phyloP scores from a whole-genome alignment of 352 stramenopile species.

The Phytophthora parvispora region DNA sequence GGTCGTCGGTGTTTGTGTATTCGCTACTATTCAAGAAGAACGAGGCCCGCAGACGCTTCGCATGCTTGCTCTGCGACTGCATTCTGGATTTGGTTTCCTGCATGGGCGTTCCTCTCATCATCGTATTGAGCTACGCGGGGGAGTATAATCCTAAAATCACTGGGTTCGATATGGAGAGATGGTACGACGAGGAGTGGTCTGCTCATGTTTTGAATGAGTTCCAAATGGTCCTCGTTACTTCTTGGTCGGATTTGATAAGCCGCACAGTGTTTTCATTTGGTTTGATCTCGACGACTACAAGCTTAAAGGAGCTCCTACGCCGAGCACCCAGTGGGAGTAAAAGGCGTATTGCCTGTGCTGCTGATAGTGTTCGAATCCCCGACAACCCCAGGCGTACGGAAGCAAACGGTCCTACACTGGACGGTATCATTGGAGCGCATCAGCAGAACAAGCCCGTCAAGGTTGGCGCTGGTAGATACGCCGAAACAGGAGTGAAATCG shows the following conservation, averaged over 20 bases:
- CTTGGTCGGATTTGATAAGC: conserved; percentile 19
- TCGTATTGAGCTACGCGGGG: conserved; percentile 8
- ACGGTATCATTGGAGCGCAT: conserved; percentile 1
- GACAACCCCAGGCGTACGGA: not conserved
- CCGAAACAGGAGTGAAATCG: not conserved
- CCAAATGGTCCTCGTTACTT: conserved; percentile 23
- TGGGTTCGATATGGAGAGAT: conserved; percentile 7
- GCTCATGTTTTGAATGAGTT: conserved; percentile 24
- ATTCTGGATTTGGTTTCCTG: conserved; percentile 23
- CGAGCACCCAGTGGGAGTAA: not conserved
- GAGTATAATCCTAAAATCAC: conserved; percentile 3
- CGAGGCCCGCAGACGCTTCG: conserved; percentile 8
- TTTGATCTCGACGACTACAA: conserved; percentile 14
- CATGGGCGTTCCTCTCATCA: conserved; percentile 9
- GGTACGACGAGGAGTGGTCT: conserved; percentile 28
- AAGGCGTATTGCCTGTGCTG: not conserved
- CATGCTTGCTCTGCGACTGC: conserved; percentile 3
- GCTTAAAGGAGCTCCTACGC: conserved; percentile 20
- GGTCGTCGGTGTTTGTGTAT: conserved; percentile 7
- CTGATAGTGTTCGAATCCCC: conserved; percentile 6
- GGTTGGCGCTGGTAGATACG: conserved; percentile 1
- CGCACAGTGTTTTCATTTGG: conserved; percentile 17
- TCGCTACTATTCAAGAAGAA: conserved; percentile 2
- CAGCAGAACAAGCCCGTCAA: conserved; percentile 2
- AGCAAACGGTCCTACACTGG: not conserved